Evolutionary conservation across 2,329 filamentous ascomycete species (phyloP).

Genomic region (Cytospora leucostoma): DNA sequence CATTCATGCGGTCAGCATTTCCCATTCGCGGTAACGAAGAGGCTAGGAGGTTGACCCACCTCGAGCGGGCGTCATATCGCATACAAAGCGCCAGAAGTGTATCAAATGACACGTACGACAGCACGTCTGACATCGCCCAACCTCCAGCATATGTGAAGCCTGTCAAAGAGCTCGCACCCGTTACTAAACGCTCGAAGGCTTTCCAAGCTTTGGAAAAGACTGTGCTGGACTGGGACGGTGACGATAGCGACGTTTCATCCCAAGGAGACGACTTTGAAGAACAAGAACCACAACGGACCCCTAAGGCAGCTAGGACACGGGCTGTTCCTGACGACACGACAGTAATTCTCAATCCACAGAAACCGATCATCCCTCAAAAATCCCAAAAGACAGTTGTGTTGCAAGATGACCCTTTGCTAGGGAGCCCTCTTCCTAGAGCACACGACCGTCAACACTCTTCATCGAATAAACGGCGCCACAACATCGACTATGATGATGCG

Average conservation of each 20-base stretch:
- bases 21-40: constrained; percentile 42
- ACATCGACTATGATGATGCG: constrained; percentile 59
- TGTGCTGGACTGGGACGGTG: constrained; percentile 29
- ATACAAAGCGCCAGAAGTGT: constrained; percentile 24
- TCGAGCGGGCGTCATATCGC: constrained; percentile 23
- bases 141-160: constrained; percentile 22
- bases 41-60: constrained; percentile 30
- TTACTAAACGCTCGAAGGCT: constrained; percentile 33
- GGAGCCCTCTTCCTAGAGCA: constrained; percentile 25
- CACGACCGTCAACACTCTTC: constrained; percentile 27
- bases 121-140: constrained; percentile 25
- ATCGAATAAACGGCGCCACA: constrained; percentile 46
- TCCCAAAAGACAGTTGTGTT: constrained; percentile 18
- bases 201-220: constrained; percentile 34
- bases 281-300: constrained; percentile 34
- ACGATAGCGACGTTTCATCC: constrained; percentile 34
- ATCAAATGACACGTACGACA: constrained; percentile 32
- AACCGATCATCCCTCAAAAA: constrained; percentile 19
- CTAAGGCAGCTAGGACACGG: constrained; percentile 16
- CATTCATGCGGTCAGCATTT: constrained; percentile 34
- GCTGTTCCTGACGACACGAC: constrained; percentile 28
- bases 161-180: constrained; percentile 30
- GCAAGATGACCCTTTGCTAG: constrained; percentile 26
- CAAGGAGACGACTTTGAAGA: constrained; percentile 35
- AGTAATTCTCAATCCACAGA: constrained; percentile 26